These are phyloP conservation scores for Leccinum cinnamomeum DNA, from an alignment of 1,284 basidiomycete genomes.

Conservation along the genomic window DNA sequence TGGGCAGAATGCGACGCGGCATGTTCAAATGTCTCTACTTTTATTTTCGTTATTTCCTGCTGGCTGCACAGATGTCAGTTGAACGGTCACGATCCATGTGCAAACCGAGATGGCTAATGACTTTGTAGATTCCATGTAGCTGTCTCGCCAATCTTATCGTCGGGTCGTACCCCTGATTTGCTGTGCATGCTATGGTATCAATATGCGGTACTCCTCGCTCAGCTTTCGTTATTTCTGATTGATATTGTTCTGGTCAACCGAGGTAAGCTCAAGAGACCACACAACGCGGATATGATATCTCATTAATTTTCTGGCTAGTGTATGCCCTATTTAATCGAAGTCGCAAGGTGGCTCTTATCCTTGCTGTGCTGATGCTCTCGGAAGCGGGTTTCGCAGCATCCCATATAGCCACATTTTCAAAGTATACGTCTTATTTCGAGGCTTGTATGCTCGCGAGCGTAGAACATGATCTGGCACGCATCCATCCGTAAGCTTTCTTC, in stretches of 20 bases:
- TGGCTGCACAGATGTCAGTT: slow-evolving; percentile 20
- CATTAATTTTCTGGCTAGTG: slow-evolving; percentile 6
- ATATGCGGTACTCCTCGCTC: slow-evolving; percentile 7
- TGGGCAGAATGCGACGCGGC: slow-evolving; percentile 15
- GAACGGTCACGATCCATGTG: too few relatives aligned
- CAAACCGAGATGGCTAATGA: not conserved
- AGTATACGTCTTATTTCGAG: slow-evolving; percentile 6
- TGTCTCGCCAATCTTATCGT: slow-evolving; percentile 13
- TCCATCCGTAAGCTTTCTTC: slow-evolving; percentile 1
- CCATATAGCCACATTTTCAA: not conserved
- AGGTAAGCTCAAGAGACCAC: slow-evolving; percentile 15
- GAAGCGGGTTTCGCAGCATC: slow-evolving; percentile 2
- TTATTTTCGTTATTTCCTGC: slow-evolving; percentile 21
- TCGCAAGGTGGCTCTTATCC: slow-evolving; percentile 9
- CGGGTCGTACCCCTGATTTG: slow-evolving; percentile 11
- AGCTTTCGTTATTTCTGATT: slow-evolving; percentile 9
- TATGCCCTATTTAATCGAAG: slow-evolving; percentile 28
- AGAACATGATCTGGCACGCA: not conserved
- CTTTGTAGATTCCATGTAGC: slow-evolving; percentile 14
- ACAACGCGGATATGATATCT: not conserved
- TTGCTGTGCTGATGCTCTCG: slow-evolving; percentile 14
- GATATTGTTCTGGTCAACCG: slow-evolving; percentile 18
- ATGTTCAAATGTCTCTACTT: slow-evolving; percentile 26
- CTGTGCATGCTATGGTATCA: slow-evolving; percentile 20
- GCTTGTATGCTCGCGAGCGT: slow-evolving; percentile 15